phyloP scores from a whole-genome alignment of 176 grass and related monocot species.

The Thinopyrum elongatum region DNA sequence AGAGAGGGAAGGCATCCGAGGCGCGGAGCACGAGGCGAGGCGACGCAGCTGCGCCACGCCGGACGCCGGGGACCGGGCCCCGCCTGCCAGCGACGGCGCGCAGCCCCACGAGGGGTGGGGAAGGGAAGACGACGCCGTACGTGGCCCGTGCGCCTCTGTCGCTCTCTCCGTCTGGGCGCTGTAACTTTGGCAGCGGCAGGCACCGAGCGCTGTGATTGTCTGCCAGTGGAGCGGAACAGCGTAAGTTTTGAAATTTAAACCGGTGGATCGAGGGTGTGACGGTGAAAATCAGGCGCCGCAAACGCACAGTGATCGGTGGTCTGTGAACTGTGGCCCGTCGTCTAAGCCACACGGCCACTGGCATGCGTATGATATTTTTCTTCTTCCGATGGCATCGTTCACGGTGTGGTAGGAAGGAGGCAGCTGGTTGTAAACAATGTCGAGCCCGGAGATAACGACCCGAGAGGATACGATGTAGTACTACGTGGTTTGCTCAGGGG shows the following conservation, averaged over 20 bases:
- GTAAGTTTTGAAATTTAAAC: background rate
- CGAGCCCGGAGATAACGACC: background rate
- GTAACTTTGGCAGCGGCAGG: background rate
- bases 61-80: background rate
- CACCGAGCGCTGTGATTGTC: background rate
- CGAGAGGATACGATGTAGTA: background rate
- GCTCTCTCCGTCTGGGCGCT: background rate
- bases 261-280: background rate
- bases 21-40: conserved; percentile 54
- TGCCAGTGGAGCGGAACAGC: background rate
- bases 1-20: conserved; percentile 48
- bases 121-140: conserved; percentile 1
- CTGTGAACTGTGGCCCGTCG: background rate
- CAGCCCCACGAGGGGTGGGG: background rate
- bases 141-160: background rate
- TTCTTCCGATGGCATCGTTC: background rate
- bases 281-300: background rate
- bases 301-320: background rate
- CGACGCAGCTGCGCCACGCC: conserved; percentile 41
- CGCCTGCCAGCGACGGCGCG: background rate
- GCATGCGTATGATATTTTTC: too few species aligned
- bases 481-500: background rate
- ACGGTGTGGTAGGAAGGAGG: background rate
- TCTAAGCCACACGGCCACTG: background rate
- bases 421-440: background rate